Evolutionary conservation across 2,329 filamentous ascomycete genomes (phyloP).

Genomic region (Myriosclerotinia scirpicola): DNA sequence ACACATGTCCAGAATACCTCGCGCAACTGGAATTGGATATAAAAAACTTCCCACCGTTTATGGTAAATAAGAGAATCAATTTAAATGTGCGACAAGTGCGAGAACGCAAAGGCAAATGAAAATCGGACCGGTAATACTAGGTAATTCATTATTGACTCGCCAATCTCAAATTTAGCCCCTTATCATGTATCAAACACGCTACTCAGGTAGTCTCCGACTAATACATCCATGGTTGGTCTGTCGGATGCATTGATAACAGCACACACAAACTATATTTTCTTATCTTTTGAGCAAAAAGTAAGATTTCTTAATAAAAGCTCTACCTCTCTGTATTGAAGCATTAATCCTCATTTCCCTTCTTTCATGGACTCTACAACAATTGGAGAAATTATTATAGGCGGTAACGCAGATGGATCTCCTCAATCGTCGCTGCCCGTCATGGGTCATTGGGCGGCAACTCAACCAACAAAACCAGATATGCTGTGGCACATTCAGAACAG

Average conservation of each 20-base stretch:
- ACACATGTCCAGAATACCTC: conserved; percentile 75
- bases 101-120: conserved; percentile 33
- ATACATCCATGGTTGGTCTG: background rate
- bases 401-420: conserved; percentile 7
- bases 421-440: conserved; percentile 6
- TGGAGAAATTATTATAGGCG: background rate
- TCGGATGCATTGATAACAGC: conserved; percentile 11
- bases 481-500: background rate
- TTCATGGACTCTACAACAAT: background rate
- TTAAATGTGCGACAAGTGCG: conserved; percentile 90
- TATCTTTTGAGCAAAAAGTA: background rate
- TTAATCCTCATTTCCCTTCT: background rate
- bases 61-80: conserved; percentile 84
- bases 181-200: background rate
- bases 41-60: conserved; percentile 77
- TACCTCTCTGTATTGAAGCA: background rate
- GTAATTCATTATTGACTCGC: background rate
- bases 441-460: background rate
- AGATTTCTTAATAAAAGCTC: background rate
- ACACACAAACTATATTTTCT: background rate
- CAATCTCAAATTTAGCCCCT: conserved; percentile 4
- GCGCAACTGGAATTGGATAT: conserved; percentile 65
- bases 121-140: background rate
- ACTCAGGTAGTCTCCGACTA: background rate
- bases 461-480: conserved; percentile 7